phyloP scores from a whole-genome alignment of 2,329 filamentous ascomycete genomes.

The Apiospora phragmitis region DNA sequence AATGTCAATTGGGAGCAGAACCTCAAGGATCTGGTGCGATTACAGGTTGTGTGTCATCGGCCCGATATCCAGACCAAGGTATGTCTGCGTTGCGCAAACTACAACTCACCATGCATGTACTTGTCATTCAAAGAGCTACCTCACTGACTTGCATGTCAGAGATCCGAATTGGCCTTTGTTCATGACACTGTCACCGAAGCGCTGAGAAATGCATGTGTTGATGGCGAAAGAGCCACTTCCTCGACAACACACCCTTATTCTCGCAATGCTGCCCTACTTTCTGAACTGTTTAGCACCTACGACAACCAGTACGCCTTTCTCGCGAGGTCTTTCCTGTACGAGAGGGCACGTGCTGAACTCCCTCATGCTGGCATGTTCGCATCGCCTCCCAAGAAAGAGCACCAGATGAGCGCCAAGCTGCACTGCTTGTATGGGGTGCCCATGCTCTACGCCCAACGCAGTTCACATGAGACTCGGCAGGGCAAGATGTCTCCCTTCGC shows the following conservation, averaged over 20 bases:
- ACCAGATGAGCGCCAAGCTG: slow-evolving; percentile 69
- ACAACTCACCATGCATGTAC: not conserved
- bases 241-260: slow-evolving; percentile 43
- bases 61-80: slow-evolving; percentile 40
- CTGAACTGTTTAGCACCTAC: slow-evolving; percentile 44
- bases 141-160: slow-evolving; percentile 27
- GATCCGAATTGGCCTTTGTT: slow-evolving; percentile 49
- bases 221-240: slow-evolving; percentile 30
- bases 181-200: slow-evolving; percentile 45
- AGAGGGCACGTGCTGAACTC: slow-evolving; percentile 48
- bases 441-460: slow-evolving; percentile 36
- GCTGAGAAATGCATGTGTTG: slow-evolving; percentile 43
- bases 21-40: slow-evolving; percentile 43
- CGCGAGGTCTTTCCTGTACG: slow-evolving; percentile 63
- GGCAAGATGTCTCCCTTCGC: slow-evolving; percentile 52
- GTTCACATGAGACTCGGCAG: slow-evolving; percentile 35
- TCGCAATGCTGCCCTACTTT: slow-evolving; percentile 47
- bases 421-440: slow-evolving; percentile 70
- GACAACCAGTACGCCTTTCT: slow-evolving; percentile 61
- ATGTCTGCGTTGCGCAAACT: not conserved
- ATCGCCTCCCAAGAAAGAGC: slow-evolving; percentile 40
- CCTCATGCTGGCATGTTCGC: slow-evolving; percentile 15
- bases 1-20: slow-evolving; percentile 43
- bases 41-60: slow-evolving; percentile 44
- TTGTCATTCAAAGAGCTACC: not conserved